Percentiles rank a stretch among this genome's conserved stretches.
phyloP scores from a whole-genome alignment of 139 green algal genomes.

The Tetratostichococcus sp. region DNA sequence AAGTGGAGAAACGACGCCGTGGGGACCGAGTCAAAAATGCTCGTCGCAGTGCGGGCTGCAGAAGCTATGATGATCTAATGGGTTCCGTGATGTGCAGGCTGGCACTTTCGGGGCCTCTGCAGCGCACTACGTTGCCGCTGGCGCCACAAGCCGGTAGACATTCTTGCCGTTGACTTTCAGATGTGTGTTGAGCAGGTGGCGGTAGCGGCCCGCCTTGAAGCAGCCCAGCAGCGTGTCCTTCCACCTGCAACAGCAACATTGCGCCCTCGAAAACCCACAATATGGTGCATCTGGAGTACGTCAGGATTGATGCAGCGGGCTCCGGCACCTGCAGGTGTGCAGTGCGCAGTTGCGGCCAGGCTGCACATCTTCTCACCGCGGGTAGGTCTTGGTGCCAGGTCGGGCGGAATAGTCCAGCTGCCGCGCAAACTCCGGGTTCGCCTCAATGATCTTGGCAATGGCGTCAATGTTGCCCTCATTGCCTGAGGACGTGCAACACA shows the following conservation, averaged over 20 bases:
- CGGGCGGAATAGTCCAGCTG: constrained; percentile 24
- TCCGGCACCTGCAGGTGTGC: too few species aligned
- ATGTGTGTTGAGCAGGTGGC: constrained; percentile 25
- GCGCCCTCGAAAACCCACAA: too few species aligned
- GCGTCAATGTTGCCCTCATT: constrained; percentile 24
- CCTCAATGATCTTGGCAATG: constrained; percentile 21
- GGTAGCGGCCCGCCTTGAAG: constrained; percentile 35
- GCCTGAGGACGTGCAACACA: not conserved
- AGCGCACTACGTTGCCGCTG: not conserved
- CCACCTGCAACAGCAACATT: constrained; percentile 18
- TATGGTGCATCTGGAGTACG: too few species aligned
- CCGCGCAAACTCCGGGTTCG: constrained; percentile 12
- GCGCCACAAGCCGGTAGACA: constrained; percentile 18
- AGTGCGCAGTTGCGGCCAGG: too few species aligned
- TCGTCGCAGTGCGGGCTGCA: too few species aligned
- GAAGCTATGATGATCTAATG: too few species aligned
- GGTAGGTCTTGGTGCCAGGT: constrained; percentile 35
- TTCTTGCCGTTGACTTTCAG: constrained; percentile 17
- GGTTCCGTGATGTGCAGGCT: too few species aligned
- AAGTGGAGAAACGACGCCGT: too few species aligned
- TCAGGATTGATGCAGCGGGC: too few species aligned
- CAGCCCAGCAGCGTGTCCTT: constrained; percentile 38
- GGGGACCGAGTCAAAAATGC: too few species aligned
- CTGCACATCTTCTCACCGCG: not conserved
- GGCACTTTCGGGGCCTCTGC: too few species aligned